phyloP scores from a whole-genome alignment of 768 basidiomycete genomes.

The Lentinula aciculospora region DNA sequence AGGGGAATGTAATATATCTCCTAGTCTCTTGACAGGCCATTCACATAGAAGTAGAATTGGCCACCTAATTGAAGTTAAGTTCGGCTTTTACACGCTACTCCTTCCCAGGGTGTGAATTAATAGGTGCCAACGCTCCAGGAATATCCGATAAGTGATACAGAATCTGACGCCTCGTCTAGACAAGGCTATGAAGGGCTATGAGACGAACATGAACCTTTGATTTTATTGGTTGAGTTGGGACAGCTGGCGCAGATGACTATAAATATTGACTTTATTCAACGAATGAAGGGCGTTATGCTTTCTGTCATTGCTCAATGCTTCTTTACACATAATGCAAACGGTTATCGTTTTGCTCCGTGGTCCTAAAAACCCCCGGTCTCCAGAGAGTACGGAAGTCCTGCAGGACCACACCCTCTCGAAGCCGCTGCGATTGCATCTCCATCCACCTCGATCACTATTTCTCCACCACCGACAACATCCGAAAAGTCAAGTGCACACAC shows the following conservation, averaged over 20 bases:
- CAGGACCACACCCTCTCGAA: conserved; percentile 32
- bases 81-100: not conserved
- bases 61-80: not conserved
- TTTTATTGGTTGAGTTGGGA: too few relatives aligned
- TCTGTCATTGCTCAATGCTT: not conserved
- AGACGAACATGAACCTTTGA: too few relatives aligned
- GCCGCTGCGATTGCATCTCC: conserved; percentile 28
- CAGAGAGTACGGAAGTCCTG: conserved; percentile 32
- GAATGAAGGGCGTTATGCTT: not conserved
- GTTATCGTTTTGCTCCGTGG: not conserved
- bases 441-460: conserved; percentile 39
- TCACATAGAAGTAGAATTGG: not conserved
- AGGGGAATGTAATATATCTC: not conserved
- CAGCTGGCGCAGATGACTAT: not conserved
- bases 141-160: too few relatives aligned
- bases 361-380: conserved; percentile 32
- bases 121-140: too few relatives aligned
- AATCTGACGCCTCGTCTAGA: too few relatives aligned
- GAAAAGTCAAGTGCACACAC: conserved; percentile 40
- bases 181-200: too few relatives aligned
- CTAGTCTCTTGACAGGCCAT: not conserved
- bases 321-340: too few relatives aligned
- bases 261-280: not conserved
- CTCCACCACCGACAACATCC: conserved; percentile 38
- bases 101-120: too few relatives aligned